Evolutionary conservation across 2,329 filamentous ascomycete species (phyloP).

Genomic region (Ophiostoma tasmaniense): DNA sequence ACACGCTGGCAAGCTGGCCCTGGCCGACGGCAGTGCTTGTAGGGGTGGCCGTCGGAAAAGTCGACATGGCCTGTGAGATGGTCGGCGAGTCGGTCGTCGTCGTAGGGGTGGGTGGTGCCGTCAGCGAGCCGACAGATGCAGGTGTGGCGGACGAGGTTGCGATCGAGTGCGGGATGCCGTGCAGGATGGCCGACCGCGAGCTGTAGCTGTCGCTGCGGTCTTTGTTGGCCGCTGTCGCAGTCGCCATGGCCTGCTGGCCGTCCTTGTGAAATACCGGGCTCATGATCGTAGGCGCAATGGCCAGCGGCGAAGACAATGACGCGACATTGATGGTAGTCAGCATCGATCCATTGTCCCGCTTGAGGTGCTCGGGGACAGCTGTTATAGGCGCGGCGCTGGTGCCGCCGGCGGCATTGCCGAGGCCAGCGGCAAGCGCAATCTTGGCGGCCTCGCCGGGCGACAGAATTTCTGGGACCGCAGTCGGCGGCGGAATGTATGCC

Average conservation of each 20-base stretch:
- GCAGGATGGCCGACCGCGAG: not conserved
- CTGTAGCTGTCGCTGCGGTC: not conserved
- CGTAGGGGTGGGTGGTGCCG: not conserved
- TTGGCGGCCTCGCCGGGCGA: constrained; percentile 17
- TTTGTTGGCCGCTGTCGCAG: not conserved
- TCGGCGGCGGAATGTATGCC: constrained; percentile 38
- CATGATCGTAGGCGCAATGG: not conserved
- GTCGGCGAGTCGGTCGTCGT: not conserved
- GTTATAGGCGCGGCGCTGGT: not conserved
- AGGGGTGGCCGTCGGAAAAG: not conserved
- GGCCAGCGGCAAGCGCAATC: constrained; percentile 9
- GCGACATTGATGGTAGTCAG: not conserved
- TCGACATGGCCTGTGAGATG: not conserved
- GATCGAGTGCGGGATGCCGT: not conserved
- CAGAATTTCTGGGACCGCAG: constrained; percentile 33
- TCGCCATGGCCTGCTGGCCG: not conserved
- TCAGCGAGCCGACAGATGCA: not conserved
- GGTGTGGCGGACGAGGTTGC: not conserved
- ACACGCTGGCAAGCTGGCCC: constrained; percentile 9
- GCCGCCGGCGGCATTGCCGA: not conserved
- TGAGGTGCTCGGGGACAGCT: not conserved
- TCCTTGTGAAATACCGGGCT: not conserved
- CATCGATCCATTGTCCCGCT: not conserved
- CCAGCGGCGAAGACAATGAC: not conserved
- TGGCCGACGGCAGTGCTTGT: not conserved